A percentile compares a stretch with the other conserved stretches of the same genome.
Conservation (phyloP, 257 asterid genomes). For the Ligustrum vulgare region DNA sequence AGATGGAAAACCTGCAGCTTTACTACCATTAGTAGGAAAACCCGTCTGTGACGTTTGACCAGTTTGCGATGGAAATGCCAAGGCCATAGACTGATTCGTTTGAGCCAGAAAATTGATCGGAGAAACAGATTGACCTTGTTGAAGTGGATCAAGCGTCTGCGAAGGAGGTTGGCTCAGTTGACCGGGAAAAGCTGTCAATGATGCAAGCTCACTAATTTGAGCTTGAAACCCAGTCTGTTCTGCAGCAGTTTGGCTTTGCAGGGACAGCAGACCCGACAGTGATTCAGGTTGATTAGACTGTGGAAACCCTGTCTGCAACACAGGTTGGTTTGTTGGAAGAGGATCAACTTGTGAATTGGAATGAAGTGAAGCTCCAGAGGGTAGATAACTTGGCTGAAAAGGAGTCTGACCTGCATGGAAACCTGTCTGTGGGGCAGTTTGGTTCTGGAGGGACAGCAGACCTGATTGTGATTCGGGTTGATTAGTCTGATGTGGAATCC, state of each 20-base stretch:
- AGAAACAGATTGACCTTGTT: slow-evolving; percentile 31
- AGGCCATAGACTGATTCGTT: slow-evolving; percentile 34
- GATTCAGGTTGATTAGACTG: slow-evolving; percentile 36
- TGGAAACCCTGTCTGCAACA: slow-evolving; percentile 36
- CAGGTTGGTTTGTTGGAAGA: slow-evolving; percentile 37
- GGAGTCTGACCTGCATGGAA: slow-evolving; percentile 25
- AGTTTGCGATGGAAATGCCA: slow-evolving; percentile 40
- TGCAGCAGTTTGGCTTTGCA: slow-evolving; percentile 28
- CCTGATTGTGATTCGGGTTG: slow-evolving; percentile 39
- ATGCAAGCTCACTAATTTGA: no score
- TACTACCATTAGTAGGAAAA: slow-evolving; percentile 48
- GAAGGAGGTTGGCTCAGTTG: slow-evolving; percentile 51
- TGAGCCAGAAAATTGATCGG: slow-evolving; percentile 35
- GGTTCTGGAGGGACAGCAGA: slow-evolving; percentile 38
- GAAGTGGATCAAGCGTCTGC: slow-evolving; percentile 47
- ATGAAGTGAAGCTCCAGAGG: slow-evolving; percentile 46
- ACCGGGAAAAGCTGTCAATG: slow-evolving; percentile 24
- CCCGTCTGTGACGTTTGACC: slow-evolving; percentile 50
- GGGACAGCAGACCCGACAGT: slow-evolving; percentile 37
- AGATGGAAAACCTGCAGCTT: slow-evolving; percentile 38
- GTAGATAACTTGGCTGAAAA: slow-evolving; percentile 37
- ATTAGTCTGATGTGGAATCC: slow-evolving; percentile 40
- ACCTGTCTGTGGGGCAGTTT: slow-evolving; percentile 34
- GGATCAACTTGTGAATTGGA: slow-evolving; percentile 40
- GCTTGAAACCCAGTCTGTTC: no score